phyloP scores from a whole-genome alignment of 352 stramenopile genomes.

The Phytophthora foliorum region DNA sequence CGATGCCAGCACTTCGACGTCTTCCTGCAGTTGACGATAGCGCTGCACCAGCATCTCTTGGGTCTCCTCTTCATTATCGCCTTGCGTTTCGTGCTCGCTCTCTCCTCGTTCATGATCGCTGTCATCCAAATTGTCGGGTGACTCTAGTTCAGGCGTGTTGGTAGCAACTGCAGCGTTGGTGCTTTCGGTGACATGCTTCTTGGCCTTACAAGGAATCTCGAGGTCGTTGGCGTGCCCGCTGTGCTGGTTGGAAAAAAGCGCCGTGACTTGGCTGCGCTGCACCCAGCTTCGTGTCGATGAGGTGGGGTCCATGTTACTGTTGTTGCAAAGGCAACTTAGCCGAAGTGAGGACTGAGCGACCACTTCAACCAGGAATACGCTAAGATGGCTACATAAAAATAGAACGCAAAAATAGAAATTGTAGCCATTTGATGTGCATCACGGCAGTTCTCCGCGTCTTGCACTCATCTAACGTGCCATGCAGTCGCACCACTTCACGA shows the following conservation, averaged over 20 bases:
- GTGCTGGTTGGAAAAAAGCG: constrained; percentile 30
- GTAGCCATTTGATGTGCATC: constrained; percentile 25
- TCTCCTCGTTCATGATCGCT: constrained; percentile 22
- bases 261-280: neutral
- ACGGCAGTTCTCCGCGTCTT: too few relatives aligned
- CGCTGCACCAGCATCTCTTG: constrained; percentile 22
- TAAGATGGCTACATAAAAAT: constrained; percentile 35
- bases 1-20: constrained; percentile 63
- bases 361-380: constrained; percentile 26
- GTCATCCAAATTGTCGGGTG: constrained; percentile 11
- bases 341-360: constrained; percentile 3
- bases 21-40: constrained; percentile 58
- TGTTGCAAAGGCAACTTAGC: constrained; percentile 3
- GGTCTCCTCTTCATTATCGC: constrained; percentile 17
- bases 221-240: neutral
- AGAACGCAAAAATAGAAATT: constrained; percentile 37
- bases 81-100: constrained; percentile 23
- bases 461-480: constrained; percentile 11
- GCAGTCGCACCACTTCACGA: constrained; percentile 53
- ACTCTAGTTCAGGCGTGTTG: constrained; percentile 28
- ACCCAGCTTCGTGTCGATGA: constrained; percentile 2
- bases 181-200: constrained; percentile 14
- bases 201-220: neutral
- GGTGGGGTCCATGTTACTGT: constrained; percentile 15
- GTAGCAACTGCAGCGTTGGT: neutral